A percentile compares a stretch with the other conserved stretches of the same genome.
phyloP scores from a whole-genome alignment of 305 asterid species.

The Coffea humblotiana region DNA sequence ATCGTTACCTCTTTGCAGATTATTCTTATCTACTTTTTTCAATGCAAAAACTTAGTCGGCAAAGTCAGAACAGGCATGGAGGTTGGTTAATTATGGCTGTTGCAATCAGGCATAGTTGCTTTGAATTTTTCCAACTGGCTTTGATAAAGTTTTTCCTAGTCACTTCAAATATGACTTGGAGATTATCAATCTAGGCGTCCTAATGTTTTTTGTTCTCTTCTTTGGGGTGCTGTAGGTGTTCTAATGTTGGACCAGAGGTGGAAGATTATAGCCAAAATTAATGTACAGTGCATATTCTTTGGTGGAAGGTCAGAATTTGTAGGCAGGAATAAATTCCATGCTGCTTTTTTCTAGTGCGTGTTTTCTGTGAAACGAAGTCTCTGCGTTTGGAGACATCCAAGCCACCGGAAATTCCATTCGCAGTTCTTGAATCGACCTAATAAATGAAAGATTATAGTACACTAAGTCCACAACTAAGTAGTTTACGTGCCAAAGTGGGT shows the following conservation, averaged over 20 bases:
- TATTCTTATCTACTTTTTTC: neutral
- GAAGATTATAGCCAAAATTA: no score
- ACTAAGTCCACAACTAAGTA: neutral
- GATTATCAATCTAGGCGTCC: neutral
- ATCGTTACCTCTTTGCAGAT: neutral
- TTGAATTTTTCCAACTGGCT: conserved; percentile 16
- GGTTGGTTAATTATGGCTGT: neutral
- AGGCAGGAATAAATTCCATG: neutral
- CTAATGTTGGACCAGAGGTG: no score
- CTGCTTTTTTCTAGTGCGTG: neutral
- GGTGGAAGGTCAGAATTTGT: neutral
- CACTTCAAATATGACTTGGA: neutral
- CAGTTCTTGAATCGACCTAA: neutral
- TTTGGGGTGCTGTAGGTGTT: no score
- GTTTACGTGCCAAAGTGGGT: neutral
- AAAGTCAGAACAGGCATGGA: neutral
- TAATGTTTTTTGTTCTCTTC: neutral
- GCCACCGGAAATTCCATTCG: neutral
- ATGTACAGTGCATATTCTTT: no score
- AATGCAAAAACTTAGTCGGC: neutral
- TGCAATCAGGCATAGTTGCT: neutral
- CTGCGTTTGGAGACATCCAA: neutral
- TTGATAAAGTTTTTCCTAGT: neutral
- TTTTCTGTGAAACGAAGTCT: neutral
- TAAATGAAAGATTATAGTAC: neutral